Evolutionary conservation across 805 yeast species (phyloP).

Genomic region (Starmerella riodocensis): DNA sequence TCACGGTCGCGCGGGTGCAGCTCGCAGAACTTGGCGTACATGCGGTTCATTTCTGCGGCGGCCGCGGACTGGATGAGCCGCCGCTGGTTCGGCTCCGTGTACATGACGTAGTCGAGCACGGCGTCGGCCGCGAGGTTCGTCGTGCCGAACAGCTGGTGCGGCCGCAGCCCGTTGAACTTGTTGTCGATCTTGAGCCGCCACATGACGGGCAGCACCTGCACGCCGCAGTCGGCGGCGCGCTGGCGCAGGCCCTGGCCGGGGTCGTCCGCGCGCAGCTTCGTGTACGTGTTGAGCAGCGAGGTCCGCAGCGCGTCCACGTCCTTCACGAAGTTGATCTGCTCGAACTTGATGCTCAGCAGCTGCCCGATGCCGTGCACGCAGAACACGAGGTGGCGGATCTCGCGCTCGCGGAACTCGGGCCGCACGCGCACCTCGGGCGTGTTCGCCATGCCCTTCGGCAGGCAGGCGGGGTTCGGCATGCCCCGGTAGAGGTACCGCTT

Average conservation of each 20-base stretch:
- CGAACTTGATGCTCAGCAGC: slow-evolving; percentile 60
- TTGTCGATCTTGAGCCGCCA: slow-evolving; percentile 55
- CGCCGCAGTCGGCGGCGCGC: slow-evolving; percentile 28
- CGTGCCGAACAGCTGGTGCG: slow-evolving; percentile 19
- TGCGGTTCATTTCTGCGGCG: slow-evolving; percentile 46
- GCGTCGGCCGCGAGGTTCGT: slow-evolving; percentile 68
- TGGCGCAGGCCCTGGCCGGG: background rate
- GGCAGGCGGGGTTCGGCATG: background rate
- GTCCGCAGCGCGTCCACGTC: slow-evolving; percentile 51
- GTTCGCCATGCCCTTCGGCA: background rate
- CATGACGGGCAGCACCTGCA: slow-evolving; percentile 79
- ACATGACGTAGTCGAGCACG: slow-evolving; percentile 63
- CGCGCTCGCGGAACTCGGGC: slow-evolving; percentile 11
- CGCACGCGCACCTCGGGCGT: slow-evolving; percentile 1
- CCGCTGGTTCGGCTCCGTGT: slow-evolving; percentile 56
- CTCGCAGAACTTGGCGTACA: slow-evolving; percentile 44
- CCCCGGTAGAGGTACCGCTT: slow-evolving; percentile 5
- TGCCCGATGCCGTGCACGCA: slow-evolving; percentile 96
- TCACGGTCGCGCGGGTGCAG: slow-evolving; percentile 48
- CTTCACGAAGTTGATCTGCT: slow-evolving; percentile 76
- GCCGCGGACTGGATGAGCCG: slow-evolving; percentile 51
- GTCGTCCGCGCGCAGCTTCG: background rate
- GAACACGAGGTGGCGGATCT: slow-evolving; percentile 47
- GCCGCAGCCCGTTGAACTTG: slow-evolving; percentile 11
- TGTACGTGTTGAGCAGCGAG: slow-evolving; percentile 1